Evolutionary conservation across 768 basidiomycete species (phyloP).

Genomic region (Leucogyrophana mollusca): DNA sequence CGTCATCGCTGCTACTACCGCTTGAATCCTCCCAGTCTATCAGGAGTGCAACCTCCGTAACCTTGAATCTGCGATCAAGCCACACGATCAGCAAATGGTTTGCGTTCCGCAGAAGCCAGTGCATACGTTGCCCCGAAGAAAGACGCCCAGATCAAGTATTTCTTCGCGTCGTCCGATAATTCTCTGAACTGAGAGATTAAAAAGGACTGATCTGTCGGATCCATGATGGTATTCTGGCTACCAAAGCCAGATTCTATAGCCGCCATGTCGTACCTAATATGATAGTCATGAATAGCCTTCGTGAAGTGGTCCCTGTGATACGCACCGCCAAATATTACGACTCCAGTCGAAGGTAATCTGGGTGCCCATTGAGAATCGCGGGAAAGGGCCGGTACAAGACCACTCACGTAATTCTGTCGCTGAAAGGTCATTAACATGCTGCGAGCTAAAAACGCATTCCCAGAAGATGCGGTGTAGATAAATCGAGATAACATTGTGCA

Average conservation of each 20-base stretch:
- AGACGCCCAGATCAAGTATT: slow-evolving; percentile 69
- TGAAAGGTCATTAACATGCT: slow-evolving; percentile 64
- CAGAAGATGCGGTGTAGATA: slow-evolving; percentile 55
- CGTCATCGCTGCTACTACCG: slow-evolving; percentile 42
- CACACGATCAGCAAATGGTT: background rate
- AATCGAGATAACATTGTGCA: slow-evolving; percentile 53
- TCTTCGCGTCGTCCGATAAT: slow-evolving; percentile 61
- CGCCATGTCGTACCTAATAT: slow-evolving; percentile 49
- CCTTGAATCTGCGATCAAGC: slow-evolving; percentile 54
- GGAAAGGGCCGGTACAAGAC: background rate
- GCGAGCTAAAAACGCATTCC: slow-evolving; percentile 70
- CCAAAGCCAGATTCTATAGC: slow-evolving; percentile 55
- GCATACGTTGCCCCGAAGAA: slow-evolving; percentile 71
- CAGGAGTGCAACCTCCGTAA: slow-evolving; percentile 69
- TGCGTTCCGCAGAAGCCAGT: background rate
- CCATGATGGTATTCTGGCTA: slow-evolving; percentile 47
- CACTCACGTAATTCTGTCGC: slow-evolving; percentile 57
- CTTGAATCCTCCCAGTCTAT: slow-evolving; percentile 72
- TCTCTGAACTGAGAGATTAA: slow-evolving; percentile 57
- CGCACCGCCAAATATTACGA: slow-evolving; percentile 64
- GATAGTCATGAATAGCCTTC: background rate
- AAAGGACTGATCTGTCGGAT: slow-evolving; percentile 64
- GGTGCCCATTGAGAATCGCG: background rate
- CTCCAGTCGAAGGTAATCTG: slow-evolving; percentile 69
- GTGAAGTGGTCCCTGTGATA: slow-evolving; percentile 5